Percentiles rank a stretch among this genome's conserved stretches.
These are phyloP conservation scores for Begonia masoniana DNA, from an alignment of 306 rosid genomes.

Conservation along the genomic window DNA sequence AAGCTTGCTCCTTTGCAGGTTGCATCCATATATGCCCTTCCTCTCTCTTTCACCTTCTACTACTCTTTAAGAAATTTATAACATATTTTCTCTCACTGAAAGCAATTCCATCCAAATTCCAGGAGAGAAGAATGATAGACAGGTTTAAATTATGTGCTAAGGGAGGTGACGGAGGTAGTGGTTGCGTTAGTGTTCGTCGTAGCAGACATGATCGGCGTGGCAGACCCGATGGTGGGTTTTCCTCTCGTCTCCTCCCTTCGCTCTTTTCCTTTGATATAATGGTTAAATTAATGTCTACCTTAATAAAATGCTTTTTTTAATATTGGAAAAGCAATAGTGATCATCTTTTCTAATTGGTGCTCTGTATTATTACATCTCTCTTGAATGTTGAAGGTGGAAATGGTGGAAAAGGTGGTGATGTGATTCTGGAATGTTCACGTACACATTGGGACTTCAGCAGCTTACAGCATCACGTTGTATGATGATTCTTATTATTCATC, in stretches of 20 bases:
- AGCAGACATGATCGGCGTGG: conserved; percentile 48
- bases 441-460: conserved; percentile 88
- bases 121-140: conserved; percentile 93
- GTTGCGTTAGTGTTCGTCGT: conserved; percentile 66
- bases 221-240: conserved; percentile 51
- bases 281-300: too few relatives aligned
- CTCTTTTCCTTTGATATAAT: neutral
- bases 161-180: conserved; percentile 89
- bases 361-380: conserved; percentile 6
- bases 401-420: conserved; percentile 92
- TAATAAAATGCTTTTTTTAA: neutral
- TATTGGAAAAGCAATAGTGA: too few relatives aligned
- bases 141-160: conserved; percentile 55
- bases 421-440: conserved; percentile 70
- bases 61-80: neutral
- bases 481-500: conserved; percentile 5
- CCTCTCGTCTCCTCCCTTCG: too few relatives aligned
- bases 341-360: neutral
- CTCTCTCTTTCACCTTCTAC: neutral
- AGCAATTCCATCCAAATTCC: conserved; percentile 1
- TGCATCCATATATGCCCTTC: conserved; percentile 1
- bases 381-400: conserved; percentile 50
- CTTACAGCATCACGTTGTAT: conserved; percentile 71
- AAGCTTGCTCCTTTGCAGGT: conserved; percentile 93
- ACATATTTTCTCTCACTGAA: too few relatives aligned